phyloP scores from a whole-genome alignment of 1,284 basidiomycete genomes.

The Apiotrichum montevideense region DNA sequence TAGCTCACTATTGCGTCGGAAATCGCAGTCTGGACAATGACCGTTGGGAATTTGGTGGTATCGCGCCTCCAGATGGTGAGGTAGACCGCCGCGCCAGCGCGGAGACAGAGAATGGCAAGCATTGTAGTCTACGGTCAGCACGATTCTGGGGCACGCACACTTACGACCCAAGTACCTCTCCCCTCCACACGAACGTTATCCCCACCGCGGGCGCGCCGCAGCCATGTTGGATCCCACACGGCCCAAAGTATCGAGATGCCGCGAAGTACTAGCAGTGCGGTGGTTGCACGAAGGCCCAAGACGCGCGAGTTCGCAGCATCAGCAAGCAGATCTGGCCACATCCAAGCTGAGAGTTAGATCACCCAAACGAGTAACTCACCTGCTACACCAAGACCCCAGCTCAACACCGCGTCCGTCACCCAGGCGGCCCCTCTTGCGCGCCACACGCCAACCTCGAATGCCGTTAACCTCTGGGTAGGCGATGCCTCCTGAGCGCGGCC shows the following conservation, averaged over 20 bases:
- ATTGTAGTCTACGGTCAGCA: conserved; percentile 5
- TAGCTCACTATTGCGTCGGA: neutral
- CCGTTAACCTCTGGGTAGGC: neutral
- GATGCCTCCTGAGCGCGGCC: conserved; percentile 9
- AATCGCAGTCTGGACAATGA: neutral
- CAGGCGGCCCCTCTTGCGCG: conserved; percentile 23
- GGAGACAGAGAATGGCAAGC: conserved; percentile 5
- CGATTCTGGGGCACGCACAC: conserved; percentile 12
- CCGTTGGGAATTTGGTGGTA: neutral
- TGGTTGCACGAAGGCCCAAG: neutral
- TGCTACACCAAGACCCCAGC: conserved; percentile 11
- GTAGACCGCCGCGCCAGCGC: neutral
- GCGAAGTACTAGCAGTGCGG: conserved; percentile 7
- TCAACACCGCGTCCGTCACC: conserved; percentile 8
- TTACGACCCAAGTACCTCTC: conserved; percentile 30
- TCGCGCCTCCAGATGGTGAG: neutral
- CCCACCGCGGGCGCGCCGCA: conserved; percentile 9
- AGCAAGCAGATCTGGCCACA: neutral
- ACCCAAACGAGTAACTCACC: conserved; percentile 13
- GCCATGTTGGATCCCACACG: conserved; percentile 41
- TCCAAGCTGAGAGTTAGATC: conserved; percentile 1
- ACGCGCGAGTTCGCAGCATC: neutral
- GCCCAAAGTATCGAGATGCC: conserved; percentile 31
- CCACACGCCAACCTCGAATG: conserved; percentile 24
- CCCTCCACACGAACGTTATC: conserved; percentile 18